A percentile compares a stretch with the other conserved stretches of the same genome.
phyloP scores from a whole-genome alignment of 306 rosid species.

The Psophocarpus tetragonolobus region DNA sequence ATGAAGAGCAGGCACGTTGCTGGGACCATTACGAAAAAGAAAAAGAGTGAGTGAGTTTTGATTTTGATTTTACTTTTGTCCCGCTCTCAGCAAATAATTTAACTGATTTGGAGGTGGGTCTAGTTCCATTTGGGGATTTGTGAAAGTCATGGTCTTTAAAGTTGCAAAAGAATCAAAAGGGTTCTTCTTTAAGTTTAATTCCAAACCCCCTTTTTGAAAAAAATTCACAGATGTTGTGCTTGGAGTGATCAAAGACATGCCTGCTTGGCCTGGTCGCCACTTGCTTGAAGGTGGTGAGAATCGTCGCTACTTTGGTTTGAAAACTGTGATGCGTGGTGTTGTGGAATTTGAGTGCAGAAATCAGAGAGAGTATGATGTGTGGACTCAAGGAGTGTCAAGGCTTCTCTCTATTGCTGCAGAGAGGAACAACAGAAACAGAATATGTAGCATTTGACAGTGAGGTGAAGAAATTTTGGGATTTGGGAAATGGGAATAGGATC shows the following conservation, averaged over 20 bases:
- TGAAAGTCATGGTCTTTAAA: slow-evolving; percentile 59
- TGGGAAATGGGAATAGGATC: slow-evolving; percentile 10
- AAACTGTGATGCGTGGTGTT: slow-evolving; percentile 71
- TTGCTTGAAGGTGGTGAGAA: slow-evolving; percentile 85
- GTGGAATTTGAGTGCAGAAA: slow-evolving; percentile 92
- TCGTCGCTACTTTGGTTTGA: slow-evolving; percentile 90
- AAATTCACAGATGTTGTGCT: slow-evolving; percentile 63
- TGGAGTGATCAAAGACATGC: slow-evolving; percentile 83
- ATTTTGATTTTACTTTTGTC: slow-evolving; percentile 44
- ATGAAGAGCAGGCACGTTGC: slow-evolving; percentile 99
- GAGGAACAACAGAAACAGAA: slow-evolving; percentile 56
- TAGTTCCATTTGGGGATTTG: slow-evolving; percentile 83
- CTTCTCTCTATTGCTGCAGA: slow-evolving; percentile 76
- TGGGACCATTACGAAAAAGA: slow-evolving; percentile 99
- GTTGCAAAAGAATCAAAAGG: slow-evolving; percentile 40
- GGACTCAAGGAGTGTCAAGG: slow-evolving; percentile 95
- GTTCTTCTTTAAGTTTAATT: slow-evolving; percentile 40
- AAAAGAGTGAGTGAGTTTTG: slow-evolving; percentile 94
- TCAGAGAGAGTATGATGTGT: slow-evolving; percentile 84
- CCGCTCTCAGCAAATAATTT: slow-evolving; percentile 45
- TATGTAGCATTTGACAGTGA: slow-evolving; percentile 27
- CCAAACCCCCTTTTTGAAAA: slow-evolving; percentile 27
- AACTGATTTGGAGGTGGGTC: slow-evolving; percentile 82
- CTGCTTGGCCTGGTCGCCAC: slow-evolving; percentile 99
- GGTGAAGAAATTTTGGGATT: slow-evolving; percentile 33